phyloP scores from a whole-genome alignment of 768 basidiomycete species.

The Lepiota brunneoincarnata region DNA sequence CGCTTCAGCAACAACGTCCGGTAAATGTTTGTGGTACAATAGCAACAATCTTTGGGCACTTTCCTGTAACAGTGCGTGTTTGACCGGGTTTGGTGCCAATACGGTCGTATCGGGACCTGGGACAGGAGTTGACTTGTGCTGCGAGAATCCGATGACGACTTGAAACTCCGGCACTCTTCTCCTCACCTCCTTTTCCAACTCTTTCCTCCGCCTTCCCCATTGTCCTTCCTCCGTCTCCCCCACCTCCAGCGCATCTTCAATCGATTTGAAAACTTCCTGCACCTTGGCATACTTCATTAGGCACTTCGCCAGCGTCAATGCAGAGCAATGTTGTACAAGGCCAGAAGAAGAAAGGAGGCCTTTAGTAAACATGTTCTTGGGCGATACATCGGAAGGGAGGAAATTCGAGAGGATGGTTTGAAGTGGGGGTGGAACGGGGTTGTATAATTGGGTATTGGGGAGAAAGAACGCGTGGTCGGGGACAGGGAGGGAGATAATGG shows the following conservation, averaged over 20 bases:
- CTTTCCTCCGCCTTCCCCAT: conserved; percentile 65
- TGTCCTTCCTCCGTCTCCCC: conserved; percentile 57
- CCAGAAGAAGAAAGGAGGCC: conserved; percentile 70
- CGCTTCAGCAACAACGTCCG: conserved; percentile 70
- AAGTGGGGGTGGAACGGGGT: conserved; percentile 76
- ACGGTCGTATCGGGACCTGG: conserved; percentile 7
- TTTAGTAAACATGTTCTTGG: conserved; percentile 74
- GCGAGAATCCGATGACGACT: conserved; percentile 81
- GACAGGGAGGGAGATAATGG: conserved; percentile 73
- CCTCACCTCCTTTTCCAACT: conserved; percentile 75
- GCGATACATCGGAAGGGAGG: conserved; percentile 69
- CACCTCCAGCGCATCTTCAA: conserved; percentile 58
- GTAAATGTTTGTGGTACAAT: conserved; percentile 80
- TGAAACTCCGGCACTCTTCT: conserved; percentile 83
- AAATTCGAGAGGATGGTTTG: conserved; percentile 71
- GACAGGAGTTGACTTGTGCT: conserved; percentile 38
- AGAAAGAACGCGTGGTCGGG: conserved; percentile 64
- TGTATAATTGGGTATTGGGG: conserved; percentile 44
- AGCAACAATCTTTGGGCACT: conserved; percentile 77
- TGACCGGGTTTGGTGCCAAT: conserved; percentile 29
- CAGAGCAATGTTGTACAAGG: conserved; percentile 85
- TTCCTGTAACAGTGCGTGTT: conserved; percentile 69
- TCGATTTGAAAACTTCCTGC: conserved; percentile 39
- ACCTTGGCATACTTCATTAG: conserved; percentile 69
- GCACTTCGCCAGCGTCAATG: conserved; percentile 72